These are phyloP conservation scores for Lunularia cruciata DNA, from an alignment of 225 moss, liverwort and hornwort species.

Conservation along the genomic window DNA sequence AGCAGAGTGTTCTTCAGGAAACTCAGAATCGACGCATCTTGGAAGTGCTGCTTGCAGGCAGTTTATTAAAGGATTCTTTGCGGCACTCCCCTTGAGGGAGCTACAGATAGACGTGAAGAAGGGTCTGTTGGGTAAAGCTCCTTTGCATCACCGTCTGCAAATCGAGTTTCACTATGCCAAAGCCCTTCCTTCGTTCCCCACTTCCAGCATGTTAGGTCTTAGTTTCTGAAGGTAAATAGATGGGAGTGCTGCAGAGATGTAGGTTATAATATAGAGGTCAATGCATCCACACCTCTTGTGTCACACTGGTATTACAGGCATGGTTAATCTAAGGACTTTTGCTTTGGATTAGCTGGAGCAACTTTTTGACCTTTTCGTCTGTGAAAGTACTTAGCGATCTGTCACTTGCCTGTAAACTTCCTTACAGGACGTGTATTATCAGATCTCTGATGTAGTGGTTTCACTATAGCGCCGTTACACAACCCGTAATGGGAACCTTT, in stretches of 20 bases:
- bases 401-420: too few species aligned
- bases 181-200: constrained; percentile 25
- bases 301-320: constrained; percentile 11
- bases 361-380: too few species aligned
- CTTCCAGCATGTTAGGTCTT: constrained; percentile 25
- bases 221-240: constrained; percentile 8
- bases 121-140: constrained; percentile 49
- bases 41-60: constrained; percentile 74
- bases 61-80: constrained; percentile 93
- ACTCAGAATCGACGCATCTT: constrained; percentile 30
- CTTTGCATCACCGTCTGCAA: constrained; percentile 81
- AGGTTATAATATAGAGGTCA: constrained; percentile 2
- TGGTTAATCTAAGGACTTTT: neutral
- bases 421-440: too few species aligned
- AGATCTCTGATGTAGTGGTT: too few species aligned
- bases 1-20: constrained; percentile 30
- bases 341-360: too few species aligned
- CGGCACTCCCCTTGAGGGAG: constrained; percentile 83
- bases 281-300: constrained; percentile 20
- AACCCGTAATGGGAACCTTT: too few species aligned
- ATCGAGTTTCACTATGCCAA: constrained; percentile 88
- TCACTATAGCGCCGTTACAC: too few species aligned
- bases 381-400: too few species aligned
- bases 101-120: constrained; percentile 84
- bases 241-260: neutral